These are phyloP conservation scores for Chamaecyparis obtusa DNA, from an alignment of 75 land plant species.

Conservation along the genomic window DNA sequence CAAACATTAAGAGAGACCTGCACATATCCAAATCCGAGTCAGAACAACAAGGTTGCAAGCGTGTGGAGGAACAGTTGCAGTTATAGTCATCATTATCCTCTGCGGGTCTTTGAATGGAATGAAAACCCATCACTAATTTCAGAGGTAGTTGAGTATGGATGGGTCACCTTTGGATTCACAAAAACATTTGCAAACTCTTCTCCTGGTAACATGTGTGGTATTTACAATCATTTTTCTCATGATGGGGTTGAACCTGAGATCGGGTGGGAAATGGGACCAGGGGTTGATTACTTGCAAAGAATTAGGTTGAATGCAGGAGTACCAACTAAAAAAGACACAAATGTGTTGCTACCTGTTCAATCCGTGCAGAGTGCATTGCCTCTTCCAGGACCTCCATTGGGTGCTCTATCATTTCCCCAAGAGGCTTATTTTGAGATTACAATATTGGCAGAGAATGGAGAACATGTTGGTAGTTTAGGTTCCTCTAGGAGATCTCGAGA, in stretches of 20 bases:
- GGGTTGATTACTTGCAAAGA: slow-evolving; percentile 44
- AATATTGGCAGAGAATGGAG: slow-evolving; percentile 25
- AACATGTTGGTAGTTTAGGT: slow-evolving; percentile 1
- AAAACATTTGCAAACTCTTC: slow-evolving; percentile 21
- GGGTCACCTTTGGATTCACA: slow-evolving; percentile 70
- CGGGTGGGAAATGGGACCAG: slow-evolving; percentile 28
- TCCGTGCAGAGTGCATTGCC: slow-evolving; percentile 53
- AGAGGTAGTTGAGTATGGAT: slow-evolving; percentile 84
- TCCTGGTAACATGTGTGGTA: slow-evolving; percentile 20
- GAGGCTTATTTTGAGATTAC: slow-evolving; percentile 80
- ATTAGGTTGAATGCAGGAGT: slow-evolving; percentile 37
- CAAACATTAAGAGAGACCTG: not conserved
- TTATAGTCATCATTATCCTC: not conserved
- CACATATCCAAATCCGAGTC: not conserved
- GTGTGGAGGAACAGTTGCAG: not conserved
- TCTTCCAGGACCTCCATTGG: slow-evolving; percentile 75
- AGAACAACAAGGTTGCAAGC: not conserved
- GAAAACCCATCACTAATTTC: slow-evolving; percentile 63
- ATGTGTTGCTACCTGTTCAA: slow-evolving; percentile 2
- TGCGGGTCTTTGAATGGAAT: slow-evolving; percentile 16
- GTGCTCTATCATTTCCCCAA: slow-evolving; percentile 62
- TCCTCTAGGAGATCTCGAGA: slow-evolving; percentile 42
- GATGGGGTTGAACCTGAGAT: slow-evolving; percentile 22
- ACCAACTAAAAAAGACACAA: not conserved
- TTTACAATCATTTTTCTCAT: slow-evolving; percentile 22